A percentile compares a stretch with the other conserved stretches of the same genome.
Conservation (phyloP, 257 asterid genomes). For the Dorcoceras hygrometricum region DNA sequence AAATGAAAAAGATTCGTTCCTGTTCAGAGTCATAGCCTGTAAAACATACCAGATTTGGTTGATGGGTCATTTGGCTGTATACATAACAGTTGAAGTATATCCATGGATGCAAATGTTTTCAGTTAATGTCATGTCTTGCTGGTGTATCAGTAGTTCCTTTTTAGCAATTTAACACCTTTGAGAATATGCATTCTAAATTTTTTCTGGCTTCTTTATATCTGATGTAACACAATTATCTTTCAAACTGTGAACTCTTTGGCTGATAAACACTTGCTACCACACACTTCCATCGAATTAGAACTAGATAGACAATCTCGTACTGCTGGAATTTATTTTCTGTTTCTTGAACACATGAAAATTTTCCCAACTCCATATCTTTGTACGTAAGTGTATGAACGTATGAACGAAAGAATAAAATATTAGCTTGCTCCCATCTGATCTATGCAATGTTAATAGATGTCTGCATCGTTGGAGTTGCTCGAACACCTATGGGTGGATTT, state of each 20-base stretch:
- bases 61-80: background rate
- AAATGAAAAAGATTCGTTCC: background rate
- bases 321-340: background rate
- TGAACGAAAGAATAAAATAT: too few relatives aligned
- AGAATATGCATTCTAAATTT: background rate
- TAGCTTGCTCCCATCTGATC: background rate
- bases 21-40: background rate
- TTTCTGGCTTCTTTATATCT: background rate
- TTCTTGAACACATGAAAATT: background rate
- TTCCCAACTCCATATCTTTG: background rate
- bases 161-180: background rate
- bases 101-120: background rate
- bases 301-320: background rate
- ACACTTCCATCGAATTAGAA: background rate
- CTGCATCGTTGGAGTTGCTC: conserved; percentile 93
- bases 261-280: background rate
- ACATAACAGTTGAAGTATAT: background rate
- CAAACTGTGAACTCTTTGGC: background rate
- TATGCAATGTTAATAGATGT: conserved; percentile 56
- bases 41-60: background rate
- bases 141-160: background rate
- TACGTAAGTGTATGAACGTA: too few relatives aligned
- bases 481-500: conserved; percentile 96
- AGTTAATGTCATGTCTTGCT: background rate
- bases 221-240: background rate